phyloP scores from a whole-genome alignment of 305 asterid species.

The Fraxinus sp. region DNA sequence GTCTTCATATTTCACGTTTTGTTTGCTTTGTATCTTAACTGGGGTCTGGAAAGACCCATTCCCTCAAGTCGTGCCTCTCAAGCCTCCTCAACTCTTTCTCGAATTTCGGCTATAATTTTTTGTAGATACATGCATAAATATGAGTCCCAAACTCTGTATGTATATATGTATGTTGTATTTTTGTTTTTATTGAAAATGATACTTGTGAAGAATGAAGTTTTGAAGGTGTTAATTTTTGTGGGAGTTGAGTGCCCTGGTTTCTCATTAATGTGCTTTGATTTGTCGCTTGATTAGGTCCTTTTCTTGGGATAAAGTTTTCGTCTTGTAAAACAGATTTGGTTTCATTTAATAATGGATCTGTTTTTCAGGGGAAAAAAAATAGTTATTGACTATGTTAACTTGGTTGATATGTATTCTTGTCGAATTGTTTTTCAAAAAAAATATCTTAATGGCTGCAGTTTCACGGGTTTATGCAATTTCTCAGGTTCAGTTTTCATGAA shows the following conservation, averaged over 20 bases:
- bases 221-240: conserved; percentile 30
- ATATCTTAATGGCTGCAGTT: conserved; percentile 12
- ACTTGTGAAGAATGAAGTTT: conserved; percentile 28
- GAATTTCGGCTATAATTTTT: neutral
- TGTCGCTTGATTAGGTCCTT: conserved; percentile 19
- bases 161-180: conserved; percentile 15
- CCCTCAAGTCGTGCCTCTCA: conserved; percentile 22
- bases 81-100: conserved; percentile 23
- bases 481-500: neutral
- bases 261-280: conserved; percentile 14
- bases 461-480: neutral
- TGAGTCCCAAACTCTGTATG: neutral
- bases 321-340: neutral
- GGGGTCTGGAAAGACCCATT: conserved; percentile 26
- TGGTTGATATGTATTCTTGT: conserved; percentile 4
- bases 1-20: conserved; percentile 37
- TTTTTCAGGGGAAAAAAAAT: neutral
- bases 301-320: conserved; percentile 17
- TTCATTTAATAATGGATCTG: conserved; percentile 4
- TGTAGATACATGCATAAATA: conserved; percentile 31
- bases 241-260: conserved; percentile 24
- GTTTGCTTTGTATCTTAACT: conserved; percentile 37
- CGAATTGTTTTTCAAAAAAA: neutral
- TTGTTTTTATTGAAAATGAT: conserved; percentile 16
- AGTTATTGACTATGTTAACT: neutral